Evolutionary conservation across 176 grass and related monocot genomes (phyloP).

Genomic region (Juncus inflexus): DNA sequence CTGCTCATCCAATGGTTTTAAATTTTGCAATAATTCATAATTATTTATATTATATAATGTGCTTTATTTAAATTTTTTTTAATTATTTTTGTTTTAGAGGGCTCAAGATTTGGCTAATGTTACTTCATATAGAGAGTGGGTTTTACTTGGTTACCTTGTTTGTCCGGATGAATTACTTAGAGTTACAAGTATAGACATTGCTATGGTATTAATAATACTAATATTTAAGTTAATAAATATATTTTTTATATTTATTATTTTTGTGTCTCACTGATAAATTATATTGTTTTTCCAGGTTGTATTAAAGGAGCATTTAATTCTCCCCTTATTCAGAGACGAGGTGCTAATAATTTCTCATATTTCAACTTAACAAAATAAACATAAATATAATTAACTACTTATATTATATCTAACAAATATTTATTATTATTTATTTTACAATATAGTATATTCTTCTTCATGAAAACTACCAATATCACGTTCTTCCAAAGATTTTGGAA

Average conservation of each 20-base stretch:
- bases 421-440: conserved; percentile 24
- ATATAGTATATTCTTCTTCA: conserved; percentile 81
- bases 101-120: conserved; percentile 99
- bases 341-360: conserved; percentile 38
- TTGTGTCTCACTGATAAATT: conserved; percentile 23
- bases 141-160: conserved; percentile 93
- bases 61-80: neutral
- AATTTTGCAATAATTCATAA: conserved; percentile 16
- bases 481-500: conserved; percentile 93
- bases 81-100: conserved; percentile 54
- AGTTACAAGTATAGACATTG: conserved; percentile 96
- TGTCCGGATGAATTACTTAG: conserved; percentile 98
- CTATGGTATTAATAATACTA: conserved; percentile 47
- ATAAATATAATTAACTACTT: neutral
- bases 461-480: conserved; percentile 90
- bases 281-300: conserved; percentile 71
- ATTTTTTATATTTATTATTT: conserved; percentile 16
- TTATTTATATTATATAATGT: neutral
- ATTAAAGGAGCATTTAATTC: conserved; percentile 87
- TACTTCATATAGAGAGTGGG: conserved; percentile 94
- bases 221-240: neutral
- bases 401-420: conserved; percentile 24
- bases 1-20: conserved; percentile 92
- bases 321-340: conserved; percentile 96
- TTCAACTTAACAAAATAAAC: conserved; percentile 1